phyloP scores from a whole-genome alignment of 768 basidiomycete genomes.

The Lactifluus rugatus region DNA sequence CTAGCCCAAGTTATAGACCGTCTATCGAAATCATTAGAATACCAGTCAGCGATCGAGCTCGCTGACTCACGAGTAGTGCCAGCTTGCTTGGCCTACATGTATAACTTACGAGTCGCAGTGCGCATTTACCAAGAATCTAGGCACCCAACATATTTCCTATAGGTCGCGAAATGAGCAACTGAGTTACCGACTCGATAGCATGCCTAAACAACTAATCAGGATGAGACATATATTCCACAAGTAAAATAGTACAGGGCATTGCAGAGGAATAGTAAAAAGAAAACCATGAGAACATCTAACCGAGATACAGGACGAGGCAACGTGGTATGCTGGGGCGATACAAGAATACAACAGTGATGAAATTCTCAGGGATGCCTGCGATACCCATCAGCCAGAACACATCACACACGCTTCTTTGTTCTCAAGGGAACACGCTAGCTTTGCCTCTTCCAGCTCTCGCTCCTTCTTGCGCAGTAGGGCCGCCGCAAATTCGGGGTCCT shows the following conservation, averaged over 20 bases:
- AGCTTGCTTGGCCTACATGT: no score
- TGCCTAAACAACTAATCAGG: not conserved
- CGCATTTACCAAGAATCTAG: no score
- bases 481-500: slow-evolving; percentile 68
- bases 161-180: not conserved
- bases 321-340: not conserved
- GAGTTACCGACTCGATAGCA: no score
- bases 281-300: not conserved
- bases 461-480: slow-evolving; percentile 62
- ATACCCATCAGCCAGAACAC: slow-evolving; percentile 63
- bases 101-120: no score
- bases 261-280: not conserved
- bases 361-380: no score
- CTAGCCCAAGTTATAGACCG: no score
- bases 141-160: no score
- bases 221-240: not conserved
- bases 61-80: no score
- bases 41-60: no score
- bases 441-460: slow-evolving; percentile 71
- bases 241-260: not conserved
- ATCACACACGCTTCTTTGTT: slow-evolving; percentile 93
- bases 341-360: not conserved
- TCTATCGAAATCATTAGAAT: no score
- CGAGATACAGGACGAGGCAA: not conserved
- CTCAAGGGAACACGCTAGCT: slow-evolving; percentile 75